Percentiles rank a stretch among this genome's conserved stretches.
Evolutionary conservation across 768 basidiomycete genomes (phyloP).

Genomic region (Leucocoprinus birnbaumii): DNA sequence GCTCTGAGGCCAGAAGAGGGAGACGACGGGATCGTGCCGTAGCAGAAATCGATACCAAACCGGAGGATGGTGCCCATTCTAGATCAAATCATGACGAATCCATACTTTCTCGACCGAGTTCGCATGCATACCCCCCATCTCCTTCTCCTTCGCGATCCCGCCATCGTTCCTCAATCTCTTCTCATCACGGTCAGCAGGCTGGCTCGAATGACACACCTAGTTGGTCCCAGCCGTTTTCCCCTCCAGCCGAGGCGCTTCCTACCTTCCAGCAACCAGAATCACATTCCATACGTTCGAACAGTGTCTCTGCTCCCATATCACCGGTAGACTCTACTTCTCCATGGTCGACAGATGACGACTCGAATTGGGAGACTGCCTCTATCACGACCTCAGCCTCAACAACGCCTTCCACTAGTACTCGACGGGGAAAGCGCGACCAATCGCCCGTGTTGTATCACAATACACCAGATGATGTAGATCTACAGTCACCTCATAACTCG

Average conservation of each 20-base stretch:
- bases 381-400: slow-evolving; percentile 59
- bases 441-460: slow-evolving; percentile 8
- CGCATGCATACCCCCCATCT: slow-evolving; percentile 51
- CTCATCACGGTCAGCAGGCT: slow-evolving; percentile 12
- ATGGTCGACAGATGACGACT: slow-evolving; percentile 78
- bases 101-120: slow-evolving; percentile 37
- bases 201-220: neutral
- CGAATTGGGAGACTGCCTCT: slow-evolving; percentile 72
- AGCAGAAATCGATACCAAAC: slow-evolving; percentile 32
- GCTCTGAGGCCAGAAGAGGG: slow-evolving; percentile 44
- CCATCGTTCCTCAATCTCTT: slow-evolving; percentile 19
- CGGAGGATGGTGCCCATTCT: slow-evolving; percentile 28
- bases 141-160: slow-evolving; percentile 52
- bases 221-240: neutral
- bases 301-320: slow-evolving; percentile 24
- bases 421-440: slow-evolving; percentile 18
- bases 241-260: slow-evolving; percentile 12
- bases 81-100: slow-evolving; percentile 28
- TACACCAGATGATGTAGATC: neutral
- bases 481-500: slow-evolving; percentile 2
- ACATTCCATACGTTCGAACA: neutral
- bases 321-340: slow-evolving; percentile 46
- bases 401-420: slow-evolving; percentile 36
- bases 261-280: slow-evolving; percentile 16
- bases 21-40: slow-evolving; percentile 55